Conservation (phyloP, 2,329 filamentous ascomycete genomes). For the Thelonectria discophora region DNA sequence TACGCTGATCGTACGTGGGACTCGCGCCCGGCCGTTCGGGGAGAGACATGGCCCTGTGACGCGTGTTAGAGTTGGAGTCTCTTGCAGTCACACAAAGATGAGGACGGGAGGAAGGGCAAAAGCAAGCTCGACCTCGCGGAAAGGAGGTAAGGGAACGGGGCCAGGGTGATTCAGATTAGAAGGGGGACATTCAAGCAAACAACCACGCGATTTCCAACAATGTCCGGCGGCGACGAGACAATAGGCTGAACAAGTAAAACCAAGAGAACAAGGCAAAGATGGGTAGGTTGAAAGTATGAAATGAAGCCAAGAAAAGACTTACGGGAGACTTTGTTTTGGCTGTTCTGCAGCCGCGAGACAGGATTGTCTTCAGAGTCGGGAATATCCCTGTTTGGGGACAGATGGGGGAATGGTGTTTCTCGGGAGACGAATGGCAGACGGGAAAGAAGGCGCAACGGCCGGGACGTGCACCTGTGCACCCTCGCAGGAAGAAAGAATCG, state of each 20-base stretch:
- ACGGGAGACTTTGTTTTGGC: constrained; percentile 40
- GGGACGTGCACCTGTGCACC: constrained; percentile 10
- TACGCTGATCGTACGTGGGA: constrained; percentile 68
- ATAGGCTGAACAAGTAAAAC: constrained; percentile 7
- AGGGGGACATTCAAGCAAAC: constrained; percentile 21
- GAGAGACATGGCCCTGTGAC: constrained; percentile 64
- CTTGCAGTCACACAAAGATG: constrained; percentile 7
- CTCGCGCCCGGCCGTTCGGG: constrained; percentile 71
- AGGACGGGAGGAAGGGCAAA: constrained; percentile 18
- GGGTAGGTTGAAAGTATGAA: constrained; percentile 21
- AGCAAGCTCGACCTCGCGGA: constrained; percentile 26
- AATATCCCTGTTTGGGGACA: constrained; percentile 38
- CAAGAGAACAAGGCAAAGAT: constrained; percentile 13
- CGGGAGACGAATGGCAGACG: constrained; percentile 36
- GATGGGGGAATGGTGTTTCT: constrained; percentile 36
- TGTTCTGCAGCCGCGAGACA: constrained; percentile 34
- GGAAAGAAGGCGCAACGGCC: constrained; percentile 27
- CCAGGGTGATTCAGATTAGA: constrained; percentile 34
- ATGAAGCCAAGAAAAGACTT: constrained; percentile 31
- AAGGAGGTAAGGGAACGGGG: constrained; percentile 17
- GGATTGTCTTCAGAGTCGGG: constrained; percentile 37
- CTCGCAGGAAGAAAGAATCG: constrained; percentile 16
- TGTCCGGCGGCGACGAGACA: constrained; percentile 24
- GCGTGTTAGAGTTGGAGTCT: constrained; percentile 33
- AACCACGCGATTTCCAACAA: constrained; percentile 24